These are phyloP conservation scores for Candida michaelii DNA, from an alignment of 805 yeast genomes.

Conservation along the genomic window DNA sequence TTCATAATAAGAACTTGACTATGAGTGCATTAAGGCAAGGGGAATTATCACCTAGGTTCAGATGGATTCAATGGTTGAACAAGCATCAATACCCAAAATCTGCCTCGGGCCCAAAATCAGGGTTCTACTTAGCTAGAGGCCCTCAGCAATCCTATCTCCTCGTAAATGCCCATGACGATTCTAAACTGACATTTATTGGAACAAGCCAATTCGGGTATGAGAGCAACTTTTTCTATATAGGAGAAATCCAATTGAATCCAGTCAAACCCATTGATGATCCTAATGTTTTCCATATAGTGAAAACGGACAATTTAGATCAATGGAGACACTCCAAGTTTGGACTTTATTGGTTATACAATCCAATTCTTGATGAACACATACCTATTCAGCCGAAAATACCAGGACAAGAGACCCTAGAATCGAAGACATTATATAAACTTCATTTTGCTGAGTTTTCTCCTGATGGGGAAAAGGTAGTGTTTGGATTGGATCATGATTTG, in stretches of 20 bases:
- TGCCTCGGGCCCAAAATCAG: constrained; percentile 17
- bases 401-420: constrained; percentile 9
- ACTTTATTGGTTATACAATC: constrained; percentile 37
- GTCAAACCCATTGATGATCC: constrained; percentile 44
- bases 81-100: constrained; percentile 29
- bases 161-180: constrained; percentile 24
- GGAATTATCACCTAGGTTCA: constrained; percentile 16
- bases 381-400: constrained; percentile 33
- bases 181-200: constrained; percentile 26
- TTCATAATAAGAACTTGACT: constrained; percentile 27
- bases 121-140: constrained; percentile 28
- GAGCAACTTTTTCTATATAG: constrained; percentile 34
- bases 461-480: constrained; percentile 51
- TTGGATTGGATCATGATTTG: constrained; percentile 56
- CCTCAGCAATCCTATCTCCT: constrained; percentile 18
- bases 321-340: constrained; percentile 42
- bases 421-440: constrained; percentile 23
- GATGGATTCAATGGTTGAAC: constrained; percentile 28
- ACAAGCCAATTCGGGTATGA: constrained; percentile 38
- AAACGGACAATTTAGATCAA: constrained; percentile 48
- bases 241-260: constrained; percentile 38
- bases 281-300: constrained; percentile 48
- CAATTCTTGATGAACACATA: constrained; percentile 23
- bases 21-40: constrained; percentile 27
- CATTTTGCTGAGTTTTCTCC: constrained; percentile 68